These are phyloP conservation scores for Solanum medicagineum DNA, from an alignment of 257 asterid species.

Conservation along the genomic window DNA sequence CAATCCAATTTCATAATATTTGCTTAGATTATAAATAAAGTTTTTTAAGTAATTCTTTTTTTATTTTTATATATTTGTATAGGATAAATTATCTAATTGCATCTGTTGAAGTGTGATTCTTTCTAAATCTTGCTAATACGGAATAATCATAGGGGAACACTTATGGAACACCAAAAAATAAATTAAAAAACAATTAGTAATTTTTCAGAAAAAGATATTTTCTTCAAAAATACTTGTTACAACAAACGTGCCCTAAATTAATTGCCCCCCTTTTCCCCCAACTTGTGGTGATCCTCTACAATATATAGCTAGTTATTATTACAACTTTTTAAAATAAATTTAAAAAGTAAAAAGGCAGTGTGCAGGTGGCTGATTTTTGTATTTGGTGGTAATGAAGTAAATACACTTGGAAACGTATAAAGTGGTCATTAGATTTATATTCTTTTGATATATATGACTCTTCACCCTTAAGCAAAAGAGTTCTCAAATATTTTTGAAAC, in stretches of 20 bases:
- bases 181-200: background rate
- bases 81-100: background rate
- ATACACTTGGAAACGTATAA: background rate
- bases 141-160: background rate
- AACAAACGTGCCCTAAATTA: background rate
- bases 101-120: background rate
- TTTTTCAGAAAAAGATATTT: background rate
- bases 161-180: background rate
- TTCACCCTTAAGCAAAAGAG: no score
- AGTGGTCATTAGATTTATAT: background rate
- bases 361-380: background rate
- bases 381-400: background rate
- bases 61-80: background rate
- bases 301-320: background rate
- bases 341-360: background rate
- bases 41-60: background rate
- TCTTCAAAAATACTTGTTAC: background rate
- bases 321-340: background rate
- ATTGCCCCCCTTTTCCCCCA: background rate
- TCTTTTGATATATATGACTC: no score
- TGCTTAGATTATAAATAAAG: background rate
- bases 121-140: background rate
- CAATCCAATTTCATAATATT: background rate
- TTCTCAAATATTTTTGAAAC: no score
- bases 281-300: constrained; percentile 18